phyloP scores from a whole-genome alignment of 2,329 filamentous ascomycete species.

The Epichloe bromicola region DNA sequence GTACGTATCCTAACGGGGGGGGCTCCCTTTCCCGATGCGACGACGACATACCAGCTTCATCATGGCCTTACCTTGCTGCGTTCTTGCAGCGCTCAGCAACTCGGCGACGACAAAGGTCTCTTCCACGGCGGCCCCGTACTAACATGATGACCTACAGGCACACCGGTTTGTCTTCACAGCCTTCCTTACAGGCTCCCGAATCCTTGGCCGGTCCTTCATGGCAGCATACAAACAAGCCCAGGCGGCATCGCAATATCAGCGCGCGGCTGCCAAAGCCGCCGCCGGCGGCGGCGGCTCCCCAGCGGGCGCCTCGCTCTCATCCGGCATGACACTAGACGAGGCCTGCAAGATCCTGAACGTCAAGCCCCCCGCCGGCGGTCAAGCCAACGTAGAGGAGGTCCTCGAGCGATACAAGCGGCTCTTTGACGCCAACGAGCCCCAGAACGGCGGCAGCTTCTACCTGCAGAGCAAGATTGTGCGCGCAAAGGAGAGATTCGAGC shows the following conservation, averaged over 20 bases:
- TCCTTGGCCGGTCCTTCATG: conserved; percentile 81
- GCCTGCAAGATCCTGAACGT: conserved; percentile 97
- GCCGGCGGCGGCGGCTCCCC: conserved; percentile 38
- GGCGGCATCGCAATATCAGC: conserved; percentile 71
- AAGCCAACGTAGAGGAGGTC: conserved; percentile 66
- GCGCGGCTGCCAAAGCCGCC: conserved; percentile 52
- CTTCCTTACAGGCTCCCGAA: conserved; percentile 77
- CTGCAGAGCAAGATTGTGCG: conserved; percentile 92
- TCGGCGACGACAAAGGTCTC: too few species aligned
- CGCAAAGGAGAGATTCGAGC: conserved; percentile 83
- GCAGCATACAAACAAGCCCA: conserved; percentile 95
- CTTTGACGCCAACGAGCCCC: conserved; percentile 87
- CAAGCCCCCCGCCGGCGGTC: conserved; percentile 66
- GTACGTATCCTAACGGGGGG: background rate
- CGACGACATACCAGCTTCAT: background rate
- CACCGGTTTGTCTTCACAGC: conserved; percentile 84
- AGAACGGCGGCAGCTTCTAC: conserved; percentile 96
- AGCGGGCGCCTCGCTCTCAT: conserved; percentile 41
- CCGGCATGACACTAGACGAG: conserved; percentile 84
- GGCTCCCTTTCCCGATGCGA: background rate
- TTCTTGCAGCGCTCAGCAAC: too few species aligned
- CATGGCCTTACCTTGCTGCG: background rate
- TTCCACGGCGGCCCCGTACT: conserved; percentile 4
- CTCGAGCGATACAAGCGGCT: conserved; percentile 84
- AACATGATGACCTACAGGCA: conserved; percentile 44